phyloP scores from a whole-genome alignment of 495 filamentous ascomycete species.

The Penicillium atrosanguineum region DNA sequence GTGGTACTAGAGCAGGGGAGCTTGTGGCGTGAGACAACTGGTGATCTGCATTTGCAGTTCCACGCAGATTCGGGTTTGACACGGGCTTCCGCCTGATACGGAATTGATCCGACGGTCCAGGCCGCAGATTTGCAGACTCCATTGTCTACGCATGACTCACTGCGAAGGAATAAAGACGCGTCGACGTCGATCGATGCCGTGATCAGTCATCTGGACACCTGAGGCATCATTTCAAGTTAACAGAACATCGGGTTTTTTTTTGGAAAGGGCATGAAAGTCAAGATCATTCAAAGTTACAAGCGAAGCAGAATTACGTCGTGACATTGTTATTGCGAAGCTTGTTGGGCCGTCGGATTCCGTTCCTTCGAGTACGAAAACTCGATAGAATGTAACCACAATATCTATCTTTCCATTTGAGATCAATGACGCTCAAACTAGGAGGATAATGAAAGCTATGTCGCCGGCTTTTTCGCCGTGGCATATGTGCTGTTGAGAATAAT shows the following conservation, averaged over 20 bases:
- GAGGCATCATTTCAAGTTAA: no score
- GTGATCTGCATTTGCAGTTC: slow-evolving; percentile 14
- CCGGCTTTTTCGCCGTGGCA: slow-evolving; percentile 16
- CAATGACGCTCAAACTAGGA: no score
- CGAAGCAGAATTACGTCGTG: no score
- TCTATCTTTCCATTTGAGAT: no score
- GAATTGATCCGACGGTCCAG: slow-evolving; percentile 14
- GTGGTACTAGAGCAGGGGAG: slow-evolving; percentile 11
- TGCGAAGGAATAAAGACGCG: neutral
- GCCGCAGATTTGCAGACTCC: slow-evolving; percentile 14
- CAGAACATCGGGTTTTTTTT: no score
- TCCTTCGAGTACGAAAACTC: no score
- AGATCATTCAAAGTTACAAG: no score
- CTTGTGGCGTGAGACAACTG: slow-evolving; percentile 8
- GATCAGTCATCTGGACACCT: slow-evolving; percentile 1
- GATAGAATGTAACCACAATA: no score
- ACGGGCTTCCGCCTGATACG: slow-evolving; percentile 26
- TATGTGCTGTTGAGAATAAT: slow-evolving; percentile 6
- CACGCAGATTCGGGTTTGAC: slow-evolving; percentile 27
- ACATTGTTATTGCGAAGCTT: no score
- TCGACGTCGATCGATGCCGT: neutral
- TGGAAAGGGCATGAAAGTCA: no score
- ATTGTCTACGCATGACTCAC: slow-evolving; percentile 7
- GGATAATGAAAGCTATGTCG: no score
- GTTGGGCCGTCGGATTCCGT: no score